Evolutionary conservation across 2,329 filamentous ascomycete genomes (phyloP).

Genomic region (Venturia oleaginea): DNA sequence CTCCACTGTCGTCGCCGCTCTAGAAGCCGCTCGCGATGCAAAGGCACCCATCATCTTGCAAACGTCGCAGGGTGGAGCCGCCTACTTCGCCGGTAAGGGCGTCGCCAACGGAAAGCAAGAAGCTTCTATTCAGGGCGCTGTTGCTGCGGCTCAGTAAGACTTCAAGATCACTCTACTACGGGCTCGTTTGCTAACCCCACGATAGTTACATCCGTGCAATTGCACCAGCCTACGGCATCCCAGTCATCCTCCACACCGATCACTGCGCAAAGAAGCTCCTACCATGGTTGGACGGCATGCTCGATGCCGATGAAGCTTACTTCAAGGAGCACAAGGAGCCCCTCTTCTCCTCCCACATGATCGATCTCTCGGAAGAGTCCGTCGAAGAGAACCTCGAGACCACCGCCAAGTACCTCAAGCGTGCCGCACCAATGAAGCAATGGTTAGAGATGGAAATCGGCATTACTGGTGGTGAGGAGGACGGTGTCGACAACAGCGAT

Average conservation of each 20-base stretch:
- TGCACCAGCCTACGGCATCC: conserved; percentile 32
- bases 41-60: conserved; percentile 92
- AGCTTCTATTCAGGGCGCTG: conserved; percentile 77
- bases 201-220: conserved; percentile 46
- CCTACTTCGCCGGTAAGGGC: conserved; percentile 82
- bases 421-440: conserved; percentile 92
- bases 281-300: conserved; percentile 73
- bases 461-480: conserved; percentile 95
- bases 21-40: conserved; percentile 89
- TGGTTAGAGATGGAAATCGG: conserved; percentile 85
- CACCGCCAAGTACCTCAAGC: conserved; percentile 88
- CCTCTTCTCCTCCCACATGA: conserved; percentile 97
- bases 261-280: conserved; percentile 99
- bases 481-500: conserved; percentile 96
- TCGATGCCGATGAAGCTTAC: conserved; percentile 87
- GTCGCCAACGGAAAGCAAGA: conserved; percentile 74
- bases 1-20: conserved; percentile 73
- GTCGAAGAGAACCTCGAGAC: conserved; percentile 84
- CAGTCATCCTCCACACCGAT: conserved; percentile 87
- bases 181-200: background rate
- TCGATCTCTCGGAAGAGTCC: conserved; percentile 80
- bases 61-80: conserved; percentile 85
- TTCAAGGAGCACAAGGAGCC: conserved; percentile 91
- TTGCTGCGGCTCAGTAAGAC: conserved; percentile 91
- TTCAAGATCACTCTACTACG: conserved; percentile 56